A percentile compares a stretch with the other conserved stretches of the same genome.
Conservation (phyloP, 192 early-diverging fungal species). For the Coemansia erecta region DNA sequence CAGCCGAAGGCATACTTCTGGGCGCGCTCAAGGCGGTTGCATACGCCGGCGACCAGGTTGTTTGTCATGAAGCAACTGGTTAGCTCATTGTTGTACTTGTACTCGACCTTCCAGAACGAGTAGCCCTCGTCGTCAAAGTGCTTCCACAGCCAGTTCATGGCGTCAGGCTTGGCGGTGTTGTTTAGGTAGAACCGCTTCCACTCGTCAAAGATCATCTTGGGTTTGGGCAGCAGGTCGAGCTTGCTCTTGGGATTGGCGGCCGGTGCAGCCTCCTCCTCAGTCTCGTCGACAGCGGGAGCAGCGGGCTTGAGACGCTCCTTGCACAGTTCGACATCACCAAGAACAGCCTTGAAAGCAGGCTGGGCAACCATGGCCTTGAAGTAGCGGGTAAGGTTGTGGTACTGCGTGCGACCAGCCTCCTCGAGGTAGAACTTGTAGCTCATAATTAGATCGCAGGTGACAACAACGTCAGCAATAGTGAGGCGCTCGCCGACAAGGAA, state of each 20-base stretch:
- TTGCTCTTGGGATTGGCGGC: slow-evolving; percentile 90
- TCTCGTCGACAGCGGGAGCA: slow-evolving; percentile 55
- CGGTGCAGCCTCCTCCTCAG: slow-evolving; percentile 60
- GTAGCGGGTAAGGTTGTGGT: slow-evolving; percentile 89
- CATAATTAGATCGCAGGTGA: slow-evolving; percentile 53
- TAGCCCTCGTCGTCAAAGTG: slow-evolving; percentile 83
- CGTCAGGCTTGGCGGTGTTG: slow-evolving; percentile 83
- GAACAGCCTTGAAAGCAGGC: too few species aligned
- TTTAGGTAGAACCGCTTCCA: slow-evolving; percentile 99
- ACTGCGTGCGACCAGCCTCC: slow-evolving; percentile 74
- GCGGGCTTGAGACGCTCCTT: slow-evolving; percentile 53
- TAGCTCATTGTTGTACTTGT: slow-evolving; percentile 96
- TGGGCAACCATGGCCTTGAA: slow-evolving; percentile 85
- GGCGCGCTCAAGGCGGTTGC: slow-evolving; percentile 84
- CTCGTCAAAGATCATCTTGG: slow-evolving; percentile 79
- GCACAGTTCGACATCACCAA: slow-evolving; percentile 64
- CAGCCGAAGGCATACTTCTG: slow-evolving; percentile 95
- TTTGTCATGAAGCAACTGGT: slow-evolving; percentile 86
- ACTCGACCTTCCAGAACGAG: slow-evolving; percentile 89
- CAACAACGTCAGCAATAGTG: slow-evolving; percentile 86
- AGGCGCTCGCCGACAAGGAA: slow-evolving; percentile 93
- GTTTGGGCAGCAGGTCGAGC: slow-evolving; percentile 81
- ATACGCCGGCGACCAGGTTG: slow-evolving; percentile 94
- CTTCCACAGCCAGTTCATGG: slow-evolving; percentile 94
- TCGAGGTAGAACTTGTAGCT: slow-evolving; percentile 48